Conservation (phyloP, 2,329 filamentous ascomycete species). For the Ceratocystis cubensis region DNA sequence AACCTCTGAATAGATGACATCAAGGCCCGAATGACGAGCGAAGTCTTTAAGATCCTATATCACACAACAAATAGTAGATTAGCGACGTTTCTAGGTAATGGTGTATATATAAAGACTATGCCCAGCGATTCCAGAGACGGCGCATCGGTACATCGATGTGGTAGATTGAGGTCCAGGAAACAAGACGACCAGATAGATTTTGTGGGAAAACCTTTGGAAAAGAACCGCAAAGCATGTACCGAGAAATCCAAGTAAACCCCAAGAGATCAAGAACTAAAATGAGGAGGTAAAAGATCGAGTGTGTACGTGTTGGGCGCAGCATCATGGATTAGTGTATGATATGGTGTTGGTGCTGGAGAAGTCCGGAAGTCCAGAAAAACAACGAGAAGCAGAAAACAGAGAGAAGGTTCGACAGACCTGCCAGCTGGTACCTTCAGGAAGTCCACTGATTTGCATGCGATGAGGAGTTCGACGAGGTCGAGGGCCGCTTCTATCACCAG, state of each 20-base stretch:
- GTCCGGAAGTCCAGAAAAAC: constrained; percentile 6
- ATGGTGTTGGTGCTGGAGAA: constrained; percentile 1
- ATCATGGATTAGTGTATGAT: neutral
- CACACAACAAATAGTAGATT: constrained; percentile 19
- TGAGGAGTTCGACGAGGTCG: constrained; percentile 88
- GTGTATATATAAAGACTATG: neutral
- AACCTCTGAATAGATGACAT: constrained; percentile 97
- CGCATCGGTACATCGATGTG: neutral
- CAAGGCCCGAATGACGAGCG: constrained; percentile 87
- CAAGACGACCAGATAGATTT: neutral
- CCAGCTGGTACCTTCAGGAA: constrained; percentile 98
- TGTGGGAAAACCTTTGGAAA: neutral
- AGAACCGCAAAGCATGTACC: neutral
- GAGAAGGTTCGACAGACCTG: constrained; percentile 75
- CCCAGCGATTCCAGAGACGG: neutral
- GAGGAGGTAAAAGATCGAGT: neutral
- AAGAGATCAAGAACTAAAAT: neutral
- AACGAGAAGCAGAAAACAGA: constrained; percentile 3
- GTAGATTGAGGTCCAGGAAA: neutral
- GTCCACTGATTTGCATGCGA: constrained; percentile 94
- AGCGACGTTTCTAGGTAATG: neutral
- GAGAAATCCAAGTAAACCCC: neutral
- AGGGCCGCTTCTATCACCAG: constrained; percentile 45
- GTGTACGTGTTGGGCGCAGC: neutral
- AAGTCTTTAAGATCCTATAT: constrained; percentile 98